phyloP scores from a whole-genome alignment of 352 stramenopile species.

The Pythium grandisporangium region DNA sequence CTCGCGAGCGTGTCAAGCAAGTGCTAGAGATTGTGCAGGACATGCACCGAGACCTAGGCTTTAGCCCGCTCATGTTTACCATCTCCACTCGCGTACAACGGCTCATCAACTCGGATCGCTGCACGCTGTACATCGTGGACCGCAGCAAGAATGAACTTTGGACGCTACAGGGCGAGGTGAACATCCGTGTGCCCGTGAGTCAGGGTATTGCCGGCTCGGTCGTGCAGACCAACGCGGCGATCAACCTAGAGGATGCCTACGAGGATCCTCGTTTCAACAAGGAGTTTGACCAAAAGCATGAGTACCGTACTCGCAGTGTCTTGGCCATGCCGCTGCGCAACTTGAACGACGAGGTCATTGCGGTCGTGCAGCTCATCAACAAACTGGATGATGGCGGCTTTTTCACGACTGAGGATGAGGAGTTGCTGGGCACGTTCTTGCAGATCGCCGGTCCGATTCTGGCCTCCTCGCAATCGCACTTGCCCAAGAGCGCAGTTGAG shows the following conservation, averaged over 20 bases:
- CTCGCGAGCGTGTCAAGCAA: conserved; percentile 59
- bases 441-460: conserved; percentile 85
- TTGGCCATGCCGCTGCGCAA: conserved; percentile 84
- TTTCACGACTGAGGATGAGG: conserved; percentile 83
- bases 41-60: conserved; percentile 85
- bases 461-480: conserved; percentile 73
- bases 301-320: conserved; percentile 81
- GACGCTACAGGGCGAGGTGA: conserved; percentile 85
- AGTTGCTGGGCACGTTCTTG: conserved; percentile 82
- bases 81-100: conserved; percentile 84
- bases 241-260: conserved; percentile 85
- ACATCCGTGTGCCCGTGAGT: conserved; percentile 82
- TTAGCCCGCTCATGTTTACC: conserved; percentile 88
- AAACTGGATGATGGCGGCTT: conserved; percentile 59
- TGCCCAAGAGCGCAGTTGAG: conserved; percentile 47
- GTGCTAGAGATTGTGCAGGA: conserved; percentile 87
- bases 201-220: conserved; percentile 79
- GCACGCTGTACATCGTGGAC: conserved; percentile 90
- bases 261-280: conserved; percentile 85
- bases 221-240: conserved; percentile 48
- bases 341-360: conserved; percentile 62
- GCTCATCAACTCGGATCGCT: conserved; percentile 87
- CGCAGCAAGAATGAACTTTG: conserved; percentile 84
- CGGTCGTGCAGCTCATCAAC: conserved; percentile 87
- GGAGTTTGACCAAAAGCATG: conserved; percentile 84